Evolutionary conservation across 768 basidiomycete genomes (phyloP).

Genomic region (Russula lepida): DNA sequence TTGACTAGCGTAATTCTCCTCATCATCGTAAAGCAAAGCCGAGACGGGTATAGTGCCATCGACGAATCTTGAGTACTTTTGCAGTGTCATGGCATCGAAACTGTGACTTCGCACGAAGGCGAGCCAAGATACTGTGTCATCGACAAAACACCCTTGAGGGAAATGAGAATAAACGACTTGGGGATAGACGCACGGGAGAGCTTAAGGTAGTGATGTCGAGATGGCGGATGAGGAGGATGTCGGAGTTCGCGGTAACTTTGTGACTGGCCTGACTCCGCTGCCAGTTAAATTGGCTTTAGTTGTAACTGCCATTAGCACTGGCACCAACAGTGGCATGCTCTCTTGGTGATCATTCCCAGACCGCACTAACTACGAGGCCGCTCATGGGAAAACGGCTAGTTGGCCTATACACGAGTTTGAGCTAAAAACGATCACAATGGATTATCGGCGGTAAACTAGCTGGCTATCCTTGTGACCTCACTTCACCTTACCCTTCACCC

Average conservation of each 20-base stretch:
- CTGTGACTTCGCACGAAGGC: neutral
- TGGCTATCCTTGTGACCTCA: neutral
- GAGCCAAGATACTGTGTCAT: neutral
- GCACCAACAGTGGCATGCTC: too few relatives aligned
- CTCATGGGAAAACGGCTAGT: neutral
- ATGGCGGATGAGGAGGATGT: too few relatives aligned
- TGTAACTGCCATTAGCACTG: too few relatives aligned
- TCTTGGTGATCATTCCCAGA: neutral
- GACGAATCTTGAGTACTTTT: conserved; percentile 45
- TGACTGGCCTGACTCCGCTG: too few relatives aligned
- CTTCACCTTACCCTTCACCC: neutral
- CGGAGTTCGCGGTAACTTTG: too few relatives aligned
- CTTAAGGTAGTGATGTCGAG: neutral
- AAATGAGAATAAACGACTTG: neutral
- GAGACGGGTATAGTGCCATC: conserved; percentile 74
- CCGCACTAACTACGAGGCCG: neutral
- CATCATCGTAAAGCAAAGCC: conserved; percentile 73
- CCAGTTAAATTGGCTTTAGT: too few relatives aligned
- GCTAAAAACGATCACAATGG: neutral
- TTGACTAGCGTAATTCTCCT: conserved; percentile 64
- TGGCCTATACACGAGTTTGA: neutral
- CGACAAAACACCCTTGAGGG: neutral
- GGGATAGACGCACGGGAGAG: neutral
- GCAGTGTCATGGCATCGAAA: conserved; percentile 27
- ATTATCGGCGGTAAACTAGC: neutral